A percentile compares a stretch with the other conserved stretches of the same genome.
phyloP scores from a whole-genome alignment of 345 rosid genomes.

The Rhodamnia rubescens region DNA sequence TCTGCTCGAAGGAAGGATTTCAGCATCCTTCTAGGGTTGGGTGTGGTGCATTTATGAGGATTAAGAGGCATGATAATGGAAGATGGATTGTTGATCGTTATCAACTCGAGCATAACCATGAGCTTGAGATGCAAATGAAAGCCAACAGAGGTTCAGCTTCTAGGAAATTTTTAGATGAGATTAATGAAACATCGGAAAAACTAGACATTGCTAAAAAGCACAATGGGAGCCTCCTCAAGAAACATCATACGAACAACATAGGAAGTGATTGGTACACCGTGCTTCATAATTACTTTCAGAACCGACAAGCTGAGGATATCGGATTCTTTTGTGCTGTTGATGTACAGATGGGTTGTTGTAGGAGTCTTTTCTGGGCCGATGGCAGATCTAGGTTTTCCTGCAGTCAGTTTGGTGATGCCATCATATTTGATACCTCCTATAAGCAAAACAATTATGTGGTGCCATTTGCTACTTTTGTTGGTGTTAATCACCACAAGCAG shows the following conservation, averaged over 20 bases:
- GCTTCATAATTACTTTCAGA: slow-evolving; percentile 67
- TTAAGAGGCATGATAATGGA: slow-evolving; percentile 72
- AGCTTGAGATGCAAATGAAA: slow-evolving; percentile 29
- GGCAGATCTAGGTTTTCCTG: slow-evolving; percentile 80
- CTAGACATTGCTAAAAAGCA: slow-evolving; percentile 29
- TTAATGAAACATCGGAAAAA: slow-evolving; percentile 33
- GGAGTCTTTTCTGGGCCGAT: slow-evolving; percentile 84
- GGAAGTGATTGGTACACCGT: slow-evolving; percentile 64
- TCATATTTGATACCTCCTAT: slow-evolving; percentile 71
- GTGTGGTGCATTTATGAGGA: slow-evolving; percentile 91
- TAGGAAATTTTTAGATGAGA: slow-evolving; percentile 46
- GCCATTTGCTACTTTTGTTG: slow-evolving; percentile 76
- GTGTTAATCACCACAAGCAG: slow-evolving; percentile 81
- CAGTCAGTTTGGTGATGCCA: slow-evolving; percentile 74
- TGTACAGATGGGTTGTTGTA: slow-evolving; percentile 45
- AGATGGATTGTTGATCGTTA: slow-evolving; percentile 84
- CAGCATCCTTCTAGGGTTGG: slow-evolving; percentile 93
- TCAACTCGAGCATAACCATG: slow-evolving; percentile 74
- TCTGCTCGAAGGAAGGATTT: slow-evolving; percentile 93
- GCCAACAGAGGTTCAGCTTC: slow-evolving; percentile 23
- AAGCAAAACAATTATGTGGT: slow-evolving; percentile 41
- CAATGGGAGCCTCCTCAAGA: slow-evolving; percentile 1
- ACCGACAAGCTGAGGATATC: slow-evolving; percentile 67
- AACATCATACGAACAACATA: slow-evolving; percentile 32
- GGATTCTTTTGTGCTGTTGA: slow-evolving; percentile 76